phyloP scores from a whole-genome alignment of 129 eudicot species.

The carrot (Daucus carota) region DH1_v3.0 NC_030386.2:33061501-33062000 shows the following conservation, averaged over 20 bases:
- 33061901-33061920: background rate
- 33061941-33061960: background rate
- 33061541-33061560: background rate
- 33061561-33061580: background rate
- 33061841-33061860: background rate
- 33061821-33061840: background rate
- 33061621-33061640: background rate
- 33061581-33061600: background rate
- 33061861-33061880: background rate
- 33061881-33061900: background rate
- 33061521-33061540: background rate
- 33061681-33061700: background rate
- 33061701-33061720: background rate
- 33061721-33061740: background rate
- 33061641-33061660: background rate
- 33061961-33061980: background rate
- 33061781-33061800: background rate
- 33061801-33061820: background rate
- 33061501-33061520: background rate
- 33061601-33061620: too few relatives aligned
- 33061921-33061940: background rate
- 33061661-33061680: background rate
- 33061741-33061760: background rate
- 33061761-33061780: background rate
- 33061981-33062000: background rate